These are phyloP conservation scores for Pleurotus pulmonarius DNA, from an alignment of 768 basidiomycete species.

Conservation along the genomic window DNA sequence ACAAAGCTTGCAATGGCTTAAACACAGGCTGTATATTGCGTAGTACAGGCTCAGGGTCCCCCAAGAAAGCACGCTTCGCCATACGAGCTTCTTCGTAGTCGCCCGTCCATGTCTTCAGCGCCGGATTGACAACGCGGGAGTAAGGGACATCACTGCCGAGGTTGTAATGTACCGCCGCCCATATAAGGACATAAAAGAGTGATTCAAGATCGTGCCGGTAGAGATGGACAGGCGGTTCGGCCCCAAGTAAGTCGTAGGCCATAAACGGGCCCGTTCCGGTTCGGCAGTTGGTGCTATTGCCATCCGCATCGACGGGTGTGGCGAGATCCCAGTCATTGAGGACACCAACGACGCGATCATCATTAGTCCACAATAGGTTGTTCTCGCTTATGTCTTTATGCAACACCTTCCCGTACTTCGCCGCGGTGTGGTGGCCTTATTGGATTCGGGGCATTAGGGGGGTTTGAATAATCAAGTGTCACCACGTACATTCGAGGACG, in stretches of 20 bases:
- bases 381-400: conserved; percentile 28
- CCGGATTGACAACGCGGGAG: too few relatives aligned
- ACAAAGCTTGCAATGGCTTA: too few relatives aligned
- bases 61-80: too few relatives aligned
- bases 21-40: too few relatives aligned
- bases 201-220: background rate
- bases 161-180: conserved; percentile 13
- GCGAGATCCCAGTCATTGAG: conserved; percentile 18
- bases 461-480: background rate
- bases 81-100: too few relatives aligned
- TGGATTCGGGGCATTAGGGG: background rate
- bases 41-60: too few relatives aligned
- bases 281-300: conserved; percentile 9
- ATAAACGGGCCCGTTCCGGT: conserved; percentile 26
- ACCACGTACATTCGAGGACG: conserved; percentile 24
- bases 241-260: conserved; percentile 20
- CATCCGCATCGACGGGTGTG: conserved; percentile 5
- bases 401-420: conserved; percentile 16
- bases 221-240: conserved; percentile 13
- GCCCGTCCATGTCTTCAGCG: too few relatives aligned
- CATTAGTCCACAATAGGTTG: background rate
- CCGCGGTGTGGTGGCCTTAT: conserved; percentile 22
- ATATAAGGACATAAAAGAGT: too few relatives aligned
- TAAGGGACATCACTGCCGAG: conserved; percentile 2
- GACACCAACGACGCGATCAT: too few relatives aligned